phyloP scores from a whole-genome alignment of 1,139 yeast genomes.

The Geotrichum fermentans region DNA sequence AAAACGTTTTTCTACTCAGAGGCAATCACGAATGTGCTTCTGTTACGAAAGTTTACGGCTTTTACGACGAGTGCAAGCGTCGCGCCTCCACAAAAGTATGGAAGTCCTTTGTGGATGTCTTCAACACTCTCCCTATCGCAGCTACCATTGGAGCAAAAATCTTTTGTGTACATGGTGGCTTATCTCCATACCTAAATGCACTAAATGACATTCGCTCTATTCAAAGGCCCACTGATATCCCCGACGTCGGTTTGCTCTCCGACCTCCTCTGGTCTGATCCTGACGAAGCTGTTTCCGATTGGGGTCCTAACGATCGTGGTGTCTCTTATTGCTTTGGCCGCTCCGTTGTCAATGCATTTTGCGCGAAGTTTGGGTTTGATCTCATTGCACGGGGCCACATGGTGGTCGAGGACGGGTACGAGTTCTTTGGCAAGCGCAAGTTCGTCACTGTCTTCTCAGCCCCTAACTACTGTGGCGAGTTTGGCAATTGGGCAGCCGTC shows the following conservation, averaged over 20 bases:
- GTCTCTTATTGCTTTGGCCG: slow-evolving; percentile 98
- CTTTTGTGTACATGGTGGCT: slow-evolving; percentile 98
- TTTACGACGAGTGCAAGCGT: slow-evolving; percentile 94
- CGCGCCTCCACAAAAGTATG: slow-evolving; percentile 94
- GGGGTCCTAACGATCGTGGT: slow-evolving; percentile 98
- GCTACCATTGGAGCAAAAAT: slow-evolving; percentile 96
- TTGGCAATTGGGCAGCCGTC: slow-evolving; percentile 98
- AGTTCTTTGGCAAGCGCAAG: slow-evolving; percentile 91
- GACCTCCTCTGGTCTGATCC: slow-evolving; percentile 98
- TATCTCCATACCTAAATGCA: slow-evolving; percentile 91
- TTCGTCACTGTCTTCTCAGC: slow-evolving; percentile 92
- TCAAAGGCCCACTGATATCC: slow-evolving; percentile 98
- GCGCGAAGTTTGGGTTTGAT: slow-evolving; percentile 95
- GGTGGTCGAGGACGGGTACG: slow-evolving; percentile 98
- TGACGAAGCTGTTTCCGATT: slow-evolving; percentile 92
- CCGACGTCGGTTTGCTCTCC: slow-evolving; percentile 92
- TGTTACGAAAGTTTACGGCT: slow-evolving; percentile 93
- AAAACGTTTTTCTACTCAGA: slow-evolving; percentile 84
- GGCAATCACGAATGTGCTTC: slow-evolving; percentile 98
- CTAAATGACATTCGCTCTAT: slow-evolving; percentile 98
- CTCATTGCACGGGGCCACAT: slow-evolving; percentile 97
- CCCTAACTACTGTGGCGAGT: slow-evolving; percentile 97
- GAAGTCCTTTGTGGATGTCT: slow-evolving; percentile 97
- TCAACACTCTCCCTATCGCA: slow-evolving; percentile 96
- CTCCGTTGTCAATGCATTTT: slow-evolving; percentile 87